Percentiles rank a stretch among this genome's conserved stretches.
phyloP scores from a whole-genome alignment of 2,329 filamentous ascomycete genomes.

The Trichoderma asperellum region DNA sequence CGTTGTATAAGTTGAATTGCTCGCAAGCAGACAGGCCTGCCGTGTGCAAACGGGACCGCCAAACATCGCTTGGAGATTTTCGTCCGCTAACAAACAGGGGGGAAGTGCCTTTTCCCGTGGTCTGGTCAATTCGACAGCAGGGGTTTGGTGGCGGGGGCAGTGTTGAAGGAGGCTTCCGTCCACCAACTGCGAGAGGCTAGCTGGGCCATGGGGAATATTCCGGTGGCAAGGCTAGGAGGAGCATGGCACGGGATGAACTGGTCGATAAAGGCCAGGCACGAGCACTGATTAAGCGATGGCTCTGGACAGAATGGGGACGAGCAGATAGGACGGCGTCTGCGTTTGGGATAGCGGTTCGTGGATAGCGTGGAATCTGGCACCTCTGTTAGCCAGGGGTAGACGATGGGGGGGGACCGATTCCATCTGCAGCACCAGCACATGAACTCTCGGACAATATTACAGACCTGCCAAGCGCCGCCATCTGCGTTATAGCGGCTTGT shows the following conservation, averaged over 20 bases:
- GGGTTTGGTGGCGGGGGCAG: constrained; percentile 13
- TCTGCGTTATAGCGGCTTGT: background rate
- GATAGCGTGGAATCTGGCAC: background rate
- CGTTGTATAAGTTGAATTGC: background rate
- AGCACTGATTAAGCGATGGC: background rate
- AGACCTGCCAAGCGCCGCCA: constrained; percentile 1
- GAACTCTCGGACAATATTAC: background rate
- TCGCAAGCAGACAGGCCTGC: background rate
- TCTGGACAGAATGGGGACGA: constrained; percentile 3
- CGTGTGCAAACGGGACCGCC: background rate
- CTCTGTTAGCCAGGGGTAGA: background rate
- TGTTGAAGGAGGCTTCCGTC: background rate
- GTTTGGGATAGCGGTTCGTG: constrained; percentile 1
- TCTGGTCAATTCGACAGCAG: constrained; percentile 8
- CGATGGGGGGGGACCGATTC: background rate
- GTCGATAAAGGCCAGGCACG: background rate
- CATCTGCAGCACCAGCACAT: background rate
- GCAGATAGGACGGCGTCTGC: background rate
- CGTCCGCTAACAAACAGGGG: constrained; percentile 7
- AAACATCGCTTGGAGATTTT: constrained; percentile 22
- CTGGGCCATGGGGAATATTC: background rate
- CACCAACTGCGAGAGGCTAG: background rate
- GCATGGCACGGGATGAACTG: constrained; percentile 4
- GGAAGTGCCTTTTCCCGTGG: background rate
- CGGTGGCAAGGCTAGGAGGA: background rate